Conservation (phyloP, 352 stramenopile genomes). For the Phytophthora brassicae region DNA sequence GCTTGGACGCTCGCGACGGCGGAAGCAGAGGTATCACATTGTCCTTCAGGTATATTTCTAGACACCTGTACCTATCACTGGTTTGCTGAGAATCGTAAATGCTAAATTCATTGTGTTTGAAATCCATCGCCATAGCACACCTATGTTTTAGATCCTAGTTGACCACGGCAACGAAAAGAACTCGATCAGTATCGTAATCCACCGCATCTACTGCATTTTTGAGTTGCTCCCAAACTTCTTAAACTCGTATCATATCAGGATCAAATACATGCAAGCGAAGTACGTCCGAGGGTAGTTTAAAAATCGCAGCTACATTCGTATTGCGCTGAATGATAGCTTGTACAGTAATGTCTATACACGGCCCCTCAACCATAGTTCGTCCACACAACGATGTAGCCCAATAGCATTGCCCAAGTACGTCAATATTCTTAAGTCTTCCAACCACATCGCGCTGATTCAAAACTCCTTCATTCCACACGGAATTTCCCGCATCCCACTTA, state of each 20-base stretch:
- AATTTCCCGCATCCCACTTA: no score
- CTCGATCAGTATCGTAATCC: background rate
- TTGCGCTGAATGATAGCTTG: no score
- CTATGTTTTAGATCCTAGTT: conserved; percentile 11
- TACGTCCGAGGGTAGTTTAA: conserved; percentile 1
- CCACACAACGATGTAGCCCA: no score
- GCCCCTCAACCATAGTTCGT: no score
- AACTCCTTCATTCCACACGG: no score
- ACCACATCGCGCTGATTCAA: no score
- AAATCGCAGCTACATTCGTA: no score
- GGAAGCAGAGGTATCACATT: background rate
- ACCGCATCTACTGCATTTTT: background rate
- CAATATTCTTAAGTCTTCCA: no score
- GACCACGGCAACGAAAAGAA: conserved; percentile 5
- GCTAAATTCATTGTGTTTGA: background rate
- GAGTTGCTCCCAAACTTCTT: background rate
- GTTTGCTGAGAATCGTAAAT: background rate
- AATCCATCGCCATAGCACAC: conserved; percentile 1
- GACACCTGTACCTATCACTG: background rate
- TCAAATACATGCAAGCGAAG: background rate
- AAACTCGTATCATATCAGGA: background rate
- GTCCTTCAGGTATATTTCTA: conserved; percentile 1
- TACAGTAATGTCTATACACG: no score
- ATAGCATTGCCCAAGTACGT: no score
- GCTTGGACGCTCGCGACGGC: conserved; percentile 2